Evolutionary conservation across 192 early-diverging fungal genomes (phyloP).

Genomic region (Jimgerdemannia flammicorona): DNA sequence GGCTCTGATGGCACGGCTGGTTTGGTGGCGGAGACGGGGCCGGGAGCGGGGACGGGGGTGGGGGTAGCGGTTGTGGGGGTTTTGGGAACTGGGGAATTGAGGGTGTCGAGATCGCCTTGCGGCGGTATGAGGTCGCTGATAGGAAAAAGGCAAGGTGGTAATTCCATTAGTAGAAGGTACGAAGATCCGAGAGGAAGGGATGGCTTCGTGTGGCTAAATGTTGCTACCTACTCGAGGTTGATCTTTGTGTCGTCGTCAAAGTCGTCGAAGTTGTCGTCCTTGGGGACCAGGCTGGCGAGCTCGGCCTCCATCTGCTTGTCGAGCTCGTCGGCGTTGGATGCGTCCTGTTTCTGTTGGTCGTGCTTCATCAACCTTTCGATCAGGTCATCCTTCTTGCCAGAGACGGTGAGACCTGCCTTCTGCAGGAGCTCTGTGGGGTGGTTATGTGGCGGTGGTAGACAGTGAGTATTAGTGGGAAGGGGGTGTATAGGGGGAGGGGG

Average conservation of each 20-base stretch:
- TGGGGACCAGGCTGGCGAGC: not conserved
- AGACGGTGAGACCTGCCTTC: slow-evolving; percentile 45
- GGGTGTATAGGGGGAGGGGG: too few relatives aligned
- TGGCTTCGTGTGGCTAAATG: too few relatives aligned
- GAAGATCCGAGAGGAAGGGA: too few relatives aligned
- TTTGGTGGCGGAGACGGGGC: not conserved
- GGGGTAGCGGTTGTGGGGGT: too few relatives aligned
- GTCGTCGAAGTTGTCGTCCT: slow-evolving; percentile 29
- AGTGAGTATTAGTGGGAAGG: slow-evolving; percentile 30
- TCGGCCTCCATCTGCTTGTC: slow-evolving; percentile 7
- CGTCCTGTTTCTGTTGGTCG: slow-evolving; percentile 43
- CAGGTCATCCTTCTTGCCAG: slow-evolving; percentile 66
- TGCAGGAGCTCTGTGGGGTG: slow-evolving; percentile 54
- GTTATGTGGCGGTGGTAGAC: slow-evolving; percentile 51
- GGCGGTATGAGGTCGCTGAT: too few relatives aligned
- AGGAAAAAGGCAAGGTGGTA: too few relatives aligned
- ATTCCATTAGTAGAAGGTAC: too few relatives aligned
- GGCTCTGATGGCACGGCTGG: slow-evolving; percentile 1
- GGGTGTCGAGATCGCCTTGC: too few relatives aligned
- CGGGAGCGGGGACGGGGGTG: too few relatives aligned
- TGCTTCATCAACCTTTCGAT: slow-evolving; percentile 56
- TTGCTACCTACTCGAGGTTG: slow-evolving; percentile 30
- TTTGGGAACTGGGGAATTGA: too few relatives aligned
- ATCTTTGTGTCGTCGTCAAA: slow-evolving; percentile 31
- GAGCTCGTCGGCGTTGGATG: too few relatives aligned